Percentiles rank a stretch among this genome's conserved stretches.
phyloP scores from a whole-genome alignment of 345 rosid genomes.

The Moringa oleifera region DNA sequence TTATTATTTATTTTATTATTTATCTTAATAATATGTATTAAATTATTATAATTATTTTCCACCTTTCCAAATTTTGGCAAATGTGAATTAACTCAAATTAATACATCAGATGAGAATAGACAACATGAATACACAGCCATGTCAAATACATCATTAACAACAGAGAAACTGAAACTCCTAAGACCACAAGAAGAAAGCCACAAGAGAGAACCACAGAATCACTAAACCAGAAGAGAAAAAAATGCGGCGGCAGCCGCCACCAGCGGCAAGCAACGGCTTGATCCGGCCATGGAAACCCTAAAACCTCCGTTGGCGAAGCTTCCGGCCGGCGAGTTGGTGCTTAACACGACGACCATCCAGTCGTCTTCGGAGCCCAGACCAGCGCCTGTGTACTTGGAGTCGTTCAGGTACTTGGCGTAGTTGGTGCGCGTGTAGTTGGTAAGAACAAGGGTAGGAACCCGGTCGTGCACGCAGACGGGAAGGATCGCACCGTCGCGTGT shows the following conservation, averaged over 20 bases:
- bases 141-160: too few relatives aligned
- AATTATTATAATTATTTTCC: too few relatives aligned
- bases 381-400: constrained; percentile 47
- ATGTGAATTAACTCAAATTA: too few relatives aligned
- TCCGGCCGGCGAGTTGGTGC: constrained; percentile 38
- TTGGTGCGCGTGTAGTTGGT: constrained; percentile 60
- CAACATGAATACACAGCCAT: too few relatives aligned
- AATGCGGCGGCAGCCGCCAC: too few relatives aligned
- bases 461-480: constrained; percentile 57
- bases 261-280: too few relatives aligned
- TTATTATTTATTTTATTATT: too few relatives aligned
- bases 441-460: constrained; percentile 58
- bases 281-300: not conserved
- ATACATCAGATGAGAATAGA: too few relatives aligned
- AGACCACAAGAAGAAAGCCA: not conserved
- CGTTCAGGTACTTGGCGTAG: constrained; percentile 47
- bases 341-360: constrained; percentile 71
- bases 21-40: too few relatives aligned
- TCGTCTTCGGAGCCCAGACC: constrained; percentile 70
- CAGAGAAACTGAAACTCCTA: too few relatives aligned
- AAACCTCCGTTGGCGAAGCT: constrained; percentile 31
- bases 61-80: too few relatives aligned
- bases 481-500: constrained; percentile 49
- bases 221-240: too few relatives aligned
- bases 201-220: constrained; percentile 17